Base-by-base conservation (phyloP, 495 filamentous ascomycete species). In the Penicillium verhagenii region DNA sequence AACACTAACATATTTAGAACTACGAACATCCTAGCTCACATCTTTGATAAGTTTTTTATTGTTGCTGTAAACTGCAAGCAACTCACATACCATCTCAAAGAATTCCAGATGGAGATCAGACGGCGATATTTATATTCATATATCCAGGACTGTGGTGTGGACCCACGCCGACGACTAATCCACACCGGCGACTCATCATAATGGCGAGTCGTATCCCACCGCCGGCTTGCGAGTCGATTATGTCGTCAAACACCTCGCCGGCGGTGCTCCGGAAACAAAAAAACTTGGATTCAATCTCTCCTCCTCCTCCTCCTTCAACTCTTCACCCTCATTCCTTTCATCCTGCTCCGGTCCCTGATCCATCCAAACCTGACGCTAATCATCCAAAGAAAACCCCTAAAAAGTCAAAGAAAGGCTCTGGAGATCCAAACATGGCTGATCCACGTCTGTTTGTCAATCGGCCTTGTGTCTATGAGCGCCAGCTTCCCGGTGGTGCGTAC, bases 381-480 rank as follows among this genome's bases (percentile, higher is more conserved):
- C 9, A 18, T 37, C 44, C 35, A 47, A 13, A 53, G 4, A 25
- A 24, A 26, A 2, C 14, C 43, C 29, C 20, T 44, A 52, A 21
- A 18, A 39, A 39, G 35, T 47, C 21, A 47, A 46, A 23, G 42
- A 40, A 33, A 52, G 39, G 16, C 50, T 48, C 21, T n/a, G n/a
- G 23, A 10, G 73, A 78, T 52, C 70, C 67, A 5, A 78, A 78
- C 49, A 64, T 72, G 60, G 52, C 76, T 6, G 66, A 78, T 46
- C 70, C 74, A 23, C 73, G 73, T 24, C 64, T 77, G 31, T 66
- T 73, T 38, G 53, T 79, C 44, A 79, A 77, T 45, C 70, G 75
- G 21, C 65, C 72, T 24, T 75, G 73, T 51, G 70, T 82, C 49
- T 82, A 82, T 47, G 79, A 82, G 55, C 75, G 78, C 19, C 66